Base-by-base conservation (phyloP, 768 basidiomycete genomes). In the Cystofilobasidium bisporidii region DNA sequence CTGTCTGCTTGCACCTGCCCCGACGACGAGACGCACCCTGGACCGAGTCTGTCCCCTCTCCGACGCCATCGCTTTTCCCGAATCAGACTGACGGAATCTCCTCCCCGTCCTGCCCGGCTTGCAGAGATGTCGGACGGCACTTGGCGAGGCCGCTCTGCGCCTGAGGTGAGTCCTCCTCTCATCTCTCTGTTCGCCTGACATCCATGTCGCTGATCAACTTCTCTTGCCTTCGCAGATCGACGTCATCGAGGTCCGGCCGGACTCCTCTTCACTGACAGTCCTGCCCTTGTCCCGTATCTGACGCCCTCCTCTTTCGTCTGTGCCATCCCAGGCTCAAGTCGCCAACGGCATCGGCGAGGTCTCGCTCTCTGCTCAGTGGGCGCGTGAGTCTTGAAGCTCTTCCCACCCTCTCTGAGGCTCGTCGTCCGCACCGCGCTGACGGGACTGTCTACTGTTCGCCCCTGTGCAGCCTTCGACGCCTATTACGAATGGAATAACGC, bases 1-100 rank as follows among this genome's bases (percentile, higher is more conserved):
- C 63, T 70, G 40, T 86, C 85, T 0, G 82, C 89, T 0, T 98
- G 93, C 77, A 93, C 91, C 2, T 98, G 94, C 75, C 78, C 87
- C 0, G 85, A 47, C 38, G 43, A 38, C 22, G 12, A 18, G 3
- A 43, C n/a, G 28, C 57, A 57, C 33, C 38, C 47, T 0, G 61
- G 45, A 5, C 45, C 61, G 1, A 62, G 30, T 40, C 8, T 18
- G 59, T 40, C 18, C 36, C 40, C 32, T 30, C 24, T 33, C n/a
- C 5, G 17, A 62, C n/a, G 17, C 32, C n/a, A n/a, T n/a, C n/a
- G n/a, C n/a, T n/a, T n/a, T n/a, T n/a, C n/a, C n/a, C n/a, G n/a
- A n/a, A n/a, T n/a, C n/a, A n/a, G n/a, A n/a, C n/a, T n/a, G n/a
- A n/a, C n/a, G n/a, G n/a, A n/a, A n/a, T n/a, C n/a, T n/a, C n/a